These are phyloP conservation scores for Ogataea pilisensis DNA, from an alignment of 805 yeast genomes.

Conservation along the genomic window DNA sequence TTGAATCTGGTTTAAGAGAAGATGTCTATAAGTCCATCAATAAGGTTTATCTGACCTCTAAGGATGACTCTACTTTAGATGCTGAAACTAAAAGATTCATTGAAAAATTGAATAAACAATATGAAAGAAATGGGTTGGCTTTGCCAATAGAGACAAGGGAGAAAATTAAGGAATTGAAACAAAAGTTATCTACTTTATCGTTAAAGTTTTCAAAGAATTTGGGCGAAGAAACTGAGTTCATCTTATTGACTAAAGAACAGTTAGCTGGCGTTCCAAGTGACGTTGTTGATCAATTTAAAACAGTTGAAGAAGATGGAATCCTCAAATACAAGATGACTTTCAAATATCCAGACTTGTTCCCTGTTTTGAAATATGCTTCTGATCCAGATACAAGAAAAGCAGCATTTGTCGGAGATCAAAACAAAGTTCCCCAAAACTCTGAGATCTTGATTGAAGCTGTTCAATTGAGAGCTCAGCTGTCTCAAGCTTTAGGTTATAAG, in stretches of 20 bases:
- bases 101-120: constrained; percentile 52
- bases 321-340: constrained; percentile 60
- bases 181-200: constrained; percentile 53
- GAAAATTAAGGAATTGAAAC: constrained; percentile 53
- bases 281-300: constrained; percentile 54
- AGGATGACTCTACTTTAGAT: constrained; percentile 33
- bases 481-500: constrained; percentile 60
- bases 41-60: constrained; percentile 41
- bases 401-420: constrained; percentile 65
- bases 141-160: constrained; percentile 52
- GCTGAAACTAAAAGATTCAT: constrained; percentile 55
- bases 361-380: constrained; percentile 71
- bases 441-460: constrained; percentile 57
- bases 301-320: constrained; percentile 37
- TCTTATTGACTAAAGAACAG: constrained; percentile 59
- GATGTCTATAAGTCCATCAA: constrained; percentile 62
- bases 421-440: constrained; percentile 63
- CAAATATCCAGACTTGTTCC: constrained; percentile 77
- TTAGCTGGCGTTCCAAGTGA: constrained; percentile 71
- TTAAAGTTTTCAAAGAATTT: constrained; percentile 59
- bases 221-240: constrained; percentile 64
- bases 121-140: constrained; percentile 66
- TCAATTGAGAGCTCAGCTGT: constrained; percentile 55
- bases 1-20: constrained; percentile 62
- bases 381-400: constrained; percentile 58